Base-by-base conservation (phyloP, 192 early-diverging fungal genomes). In the Backusella macrospora region DNA sequence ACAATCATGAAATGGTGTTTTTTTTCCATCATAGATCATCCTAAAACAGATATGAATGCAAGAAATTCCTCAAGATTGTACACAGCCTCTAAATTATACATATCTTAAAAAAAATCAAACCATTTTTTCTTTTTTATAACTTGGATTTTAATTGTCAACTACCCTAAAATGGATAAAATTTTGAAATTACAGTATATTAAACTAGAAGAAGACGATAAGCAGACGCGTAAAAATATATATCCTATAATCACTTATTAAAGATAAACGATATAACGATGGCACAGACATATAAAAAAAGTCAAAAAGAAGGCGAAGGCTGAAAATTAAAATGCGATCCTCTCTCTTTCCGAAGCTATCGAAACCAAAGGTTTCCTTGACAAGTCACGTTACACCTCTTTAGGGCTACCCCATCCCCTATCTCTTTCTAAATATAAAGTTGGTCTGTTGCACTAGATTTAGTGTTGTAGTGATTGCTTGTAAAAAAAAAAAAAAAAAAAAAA, bases 401-500 rank as follows among this genome's bases (percentile, higher is more conserved):
- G 13, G 9, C 26, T 13, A 1, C 49, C 29, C 29, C 29, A 34
- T 52, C 26, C n/a, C 52, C 52, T 59, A 59, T 59, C 52, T 59
- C 13, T 23, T 26, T 21, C 52, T 59, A 59, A 59, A 59, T 1
- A 10, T 59, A 59, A 59, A 59, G 3, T 59, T 59, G 23, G 23
- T 59, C 26, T 59, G 52, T 59, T 23, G 12, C 21, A 59, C 52
- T 59, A 59, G 52, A 59, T 59, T 59, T 26, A 59, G 21, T 52
- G 7, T 12, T 12, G 26, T 59, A 23, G 26, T 26, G 52, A 59
- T 34, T 26, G 10, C 8, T 59, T 10, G 26, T 59, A 23, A 26
- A 59, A 59, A 59, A 59, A 59, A 23, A 52, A n/a, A 52, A 16
- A 16, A 52, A 52, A 52, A 52, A 47, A 52, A 52, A 52, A 52